These are phyloP conservation scores for Cylindrotheca fusiformis DNA, from an alignment of 108 stramenopile species.

Conservation along the genomic window DNA sequence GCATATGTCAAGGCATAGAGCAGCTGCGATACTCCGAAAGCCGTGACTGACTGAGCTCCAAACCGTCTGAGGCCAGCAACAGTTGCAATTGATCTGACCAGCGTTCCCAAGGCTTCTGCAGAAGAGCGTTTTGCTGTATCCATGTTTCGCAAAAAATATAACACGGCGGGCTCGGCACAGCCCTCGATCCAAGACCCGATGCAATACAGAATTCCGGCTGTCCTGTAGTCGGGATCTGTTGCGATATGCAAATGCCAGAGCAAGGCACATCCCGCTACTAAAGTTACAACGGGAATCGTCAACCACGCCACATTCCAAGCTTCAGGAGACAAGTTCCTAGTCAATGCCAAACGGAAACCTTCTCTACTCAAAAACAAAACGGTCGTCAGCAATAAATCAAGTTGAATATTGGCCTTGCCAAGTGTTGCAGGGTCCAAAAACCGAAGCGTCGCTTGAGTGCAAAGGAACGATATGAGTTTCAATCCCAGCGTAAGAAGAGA, in stretches of 20 bases:
- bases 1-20: conserved; percentile 60
- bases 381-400: conserved; percentile 78
- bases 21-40: conserved; percentile 81
- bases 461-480: conserved; percentile 64
- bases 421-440: conserved; percentile 57
- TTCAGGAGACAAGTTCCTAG: conserved; percentile 32
- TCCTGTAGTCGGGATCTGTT: conserved; percentile 55
- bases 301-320: conserved; percentile 32
- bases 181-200: conserved; percentile 71
- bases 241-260: conserved; percentile 26
- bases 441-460: conserved; percentile 76
- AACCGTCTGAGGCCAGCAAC: conserved; percentile 39
- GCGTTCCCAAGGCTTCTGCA: conserved; percentile 73
- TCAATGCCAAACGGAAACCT: conserved; percentile 83
- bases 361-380: conserved; percentile 85
- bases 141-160: conserved; percentile 59
- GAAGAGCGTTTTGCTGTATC: conserved; percentile 58
- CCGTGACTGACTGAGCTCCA: conserved; percentile 36
- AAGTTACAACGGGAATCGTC: conserved; percentile 22
- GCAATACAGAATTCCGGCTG: conserved; percentile 79
- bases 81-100: conserved; percentile 49
- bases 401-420: conserved; percentile 73
- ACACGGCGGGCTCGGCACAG: conserved; percentile 66
- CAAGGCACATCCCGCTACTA: conserved; percentile 26
- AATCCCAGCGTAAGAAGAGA: conserved; percentile 55